Base-by-base conservation (phyloP, 805 yeast genomes). In the Candida parachauliodes region DNA sequence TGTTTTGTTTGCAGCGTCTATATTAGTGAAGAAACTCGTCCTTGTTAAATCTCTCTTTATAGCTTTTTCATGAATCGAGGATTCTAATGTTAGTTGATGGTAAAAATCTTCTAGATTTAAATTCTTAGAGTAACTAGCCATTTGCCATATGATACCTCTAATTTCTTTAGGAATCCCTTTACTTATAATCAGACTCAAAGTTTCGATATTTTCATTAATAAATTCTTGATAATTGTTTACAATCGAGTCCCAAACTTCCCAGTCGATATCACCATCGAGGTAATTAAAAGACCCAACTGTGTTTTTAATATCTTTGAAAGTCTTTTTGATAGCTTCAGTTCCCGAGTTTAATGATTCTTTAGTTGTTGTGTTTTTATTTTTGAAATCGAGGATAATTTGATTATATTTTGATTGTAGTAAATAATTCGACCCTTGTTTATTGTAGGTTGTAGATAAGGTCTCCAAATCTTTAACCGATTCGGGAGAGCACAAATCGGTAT, bases 101-200 rank as follows among this genome's bases (percentile, higher is more conserved):
- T 77, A 84, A 30, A 77, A 70, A 44, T 80, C 86, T 43, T 76
- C 82, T 36, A 80, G 58, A 35, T 73, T 70, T 20, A 75, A 65
- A 23, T 83, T 78, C 51, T 89, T 89, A 7, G 95, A 82, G 44
- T 79, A 77, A 12, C 95, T 74, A 39, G 88, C 81, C 34, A 88
- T 68, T 62, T 89, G 97, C 98, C 98, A 91, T 15, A 91, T 75
- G 46, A 89, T 79, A 2, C 96, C 95, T 45, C 98, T 69, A 35
- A 91, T 71, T 45, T 84, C 93, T 31, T 74, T 65, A 10, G 98
- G 98, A 28, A 91, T 81, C 34, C 98, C 98, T 8, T 65, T 63
- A 15, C 81, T 72, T 14, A 93, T 75, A 30, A 83, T 79, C 26
- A 60, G 54, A 32, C 80, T 73, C 41, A 91, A 68, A 45, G 70